Base-by-base conservation (phyloP, 345 rosid species). In the Moricandia moricandioides region DNA sequence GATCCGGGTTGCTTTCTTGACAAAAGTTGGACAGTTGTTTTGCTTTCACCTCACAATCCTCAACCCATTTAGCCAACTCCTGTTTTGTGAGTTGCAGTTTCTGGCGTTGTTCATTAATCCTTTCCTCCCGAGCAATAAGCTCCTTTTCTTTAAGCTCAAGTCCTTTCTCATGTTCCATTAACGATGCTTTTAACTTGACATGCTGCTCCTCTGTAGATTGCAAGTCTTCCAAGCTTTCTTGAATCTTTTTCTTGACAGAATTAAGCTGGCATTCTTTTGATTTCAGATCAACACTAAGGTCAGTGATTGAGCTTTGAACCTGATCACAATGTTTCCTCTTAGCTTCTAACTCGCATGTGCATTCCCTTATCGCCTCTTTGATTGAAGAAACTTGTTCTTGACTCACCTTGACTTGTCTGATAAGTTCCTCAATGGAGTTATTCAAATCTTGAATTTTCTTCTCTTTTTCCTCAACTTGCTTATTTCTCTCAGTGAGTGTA, bases 101-200 rank as follows among this genome's bases (percentile, higher is more conserved):
- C 75, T 67, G 45, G 34, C 39, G 65, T 49, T 81, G 62, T 27
- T 65, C 6, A 26, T 71, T 54, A 34, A 80, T 21, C 33, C 13
- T 74, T 67, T 17, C 56, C 30, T 62, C 39, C 17, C 68, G 71
- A 66, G 55, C 68, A 55, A 35, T 65, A 10, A 65, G 63, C 24
- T 80, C 74, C 65, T 75, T 80, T 75, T 77, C 74, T 68, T 77
- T 75, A 34, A 18, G 14, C 56, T 47, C 77, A 63, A 82, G 43
- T 52, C 73, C 59, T 51, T 66, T 12, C 51, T 31, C 37, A 29
- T 27, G 72, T 61, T 67, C 70, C 13, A 61, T 47, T 40, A 79
- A 8, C 27, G 80, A 79, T 71, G 34, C 57, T 74, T 65, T 34
- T 6, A 78, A 34, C 17, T 27, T 69, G 78, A 11, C 70, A 31